These are phyloP conservation scores for Lumnitzera racemosa DNA, from an alignment of 345 rosid species.

Conservation along the genomic window DNA sequence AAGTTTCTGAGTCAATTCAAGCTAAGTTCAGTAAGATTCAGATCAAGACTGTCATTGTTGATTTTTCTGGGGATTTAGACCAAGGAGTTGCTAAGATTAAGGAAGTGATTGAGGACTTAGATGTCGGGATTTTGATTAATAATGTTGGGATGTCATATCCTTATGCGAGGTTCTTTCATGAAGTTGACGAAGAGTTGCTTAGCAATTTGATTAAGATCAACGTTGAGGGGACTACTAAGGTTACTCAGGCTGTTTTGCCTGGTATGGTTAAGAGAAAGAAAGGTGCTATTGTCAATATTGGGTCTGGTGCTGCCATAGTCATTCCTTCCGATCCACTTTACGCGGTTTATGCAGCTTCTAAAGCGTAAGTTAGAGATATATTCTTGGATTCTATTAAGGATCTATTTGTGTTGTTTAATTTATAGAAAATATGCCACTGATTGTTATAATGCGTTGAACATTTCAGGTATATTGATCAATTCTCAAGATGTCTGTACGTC, in stretches of 20 bases:
- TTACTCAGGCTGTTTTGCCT: constrained; percentile 72
- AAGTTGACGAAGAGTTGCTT: constrained; percentile 64
- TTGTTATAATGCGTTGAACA: not conserved
- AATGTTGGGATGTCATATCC: constrained; percentile 95
- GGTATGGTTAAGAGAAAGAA: constrained; percentile 79
- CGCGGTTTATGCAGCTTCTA: constrained; percentile 82
- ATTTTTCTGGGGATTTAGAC: constrained; percentile 77
- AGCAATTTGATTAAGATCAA: constrained; percentile 62
- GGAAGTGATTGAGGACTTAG: constrained; percentile 63
- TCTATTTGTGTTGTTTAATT: not conserved
- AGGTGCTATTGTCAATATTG: constrained; percentile 91
- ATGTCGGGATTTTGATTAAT: constrained; percentile 75
- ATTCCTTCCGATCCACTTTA: constrained; percentile 96
- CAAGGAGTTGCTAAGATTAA: constrained; percentile 61
- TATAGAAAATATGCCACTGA: not conserved
- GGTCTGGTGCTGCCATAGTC: constrained; percentile 86
- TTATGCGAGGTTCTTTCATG: constrained; percentile 88
- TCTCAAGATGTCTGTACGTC: constrained; percentile 83
- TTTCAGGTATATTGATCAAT: constrained; percentile 81
- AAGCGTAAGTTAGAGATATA: constrained; percentile 52
- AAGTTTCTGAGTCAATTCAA: constrained; percentile 51
- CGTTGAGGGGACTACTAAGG: constrained; percentile 89
- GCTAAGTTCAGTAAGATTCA: constrained; percentile 40
- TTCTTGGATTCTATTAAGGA: not conserved
- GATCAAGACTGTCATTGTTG: constrained; percentile 67